A percentile compares a stretch with the other conserved stretches of the same genome.
phyloP scores from a whole-genome alignment of 2,329 filamentous ascomycete genomes.

The Proliferodiscus dingleyae region DNA sequence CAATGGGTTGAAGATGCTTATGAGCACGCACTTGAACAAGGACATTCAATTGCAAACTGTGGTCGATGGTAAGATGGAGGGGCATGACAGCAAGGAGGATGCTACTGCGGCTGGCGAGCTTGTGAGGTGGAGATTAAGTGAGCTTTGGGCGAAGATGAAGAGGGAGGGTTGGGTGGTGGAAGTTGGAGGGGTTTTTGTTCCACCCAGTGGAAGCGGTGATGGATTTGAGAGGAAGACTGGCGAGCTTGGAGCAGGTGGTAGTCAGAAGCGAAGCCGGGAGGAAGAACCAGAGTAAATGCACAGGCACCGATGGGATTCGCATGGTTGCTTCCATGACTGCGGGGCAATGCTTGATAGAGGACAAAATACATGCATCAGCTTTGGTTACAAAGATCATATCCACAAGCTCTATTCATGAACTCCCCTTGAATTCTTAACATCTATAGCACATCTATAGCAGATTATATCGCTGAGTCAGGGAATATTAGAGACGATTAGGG shows the following conservation, averaged over 20 bases:
- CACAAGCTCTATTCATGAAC: too few species aligned
- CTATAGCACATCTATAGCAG: too few species aligned
- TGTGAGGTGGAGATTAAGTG: conserved; percentile 64
- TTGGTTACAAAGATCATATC: too few species aligned
- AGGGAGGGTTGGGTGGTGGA: conserved; percentile 61
- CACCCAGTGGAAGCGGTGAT: conserved; percentile 7
- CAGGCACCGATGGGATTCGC: too few species aligned
- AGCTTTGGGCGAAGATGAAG: conserved; percentile 66
- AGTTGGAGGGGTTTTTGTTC: conserved; percentile 39
- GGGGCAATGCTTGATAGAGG: too few species aligned
- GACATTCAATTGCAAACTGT: conserved; percentile 67
- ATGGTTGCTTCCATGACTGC: too few species aligned
- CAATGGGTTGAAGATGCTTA: conserved; percentile 70
- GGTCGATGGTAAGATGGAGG: conserved; percentile 36
- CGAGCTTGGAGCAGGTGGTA: conserved; percentile 4
- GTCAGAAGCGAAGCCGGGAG: conserved; percentile 15
- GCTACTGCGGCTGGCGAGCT: conserved; percentile 84
- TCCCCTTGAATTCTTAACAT: too few species aligned
- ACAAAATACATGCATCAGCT: too few species aligned
- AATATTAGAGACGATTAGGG: too few species aligned
- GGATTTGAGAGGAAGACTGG: not conserved
- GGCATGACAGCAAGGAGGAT: conserved; percentile 92
- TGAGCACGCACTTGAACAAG: conserved; percentile 62
- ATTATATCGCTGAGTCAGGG: too few species aligned
- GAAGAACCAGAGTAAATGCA: conserved; percentile 16